Evolutionary conservation across 768 basidiomycete genomes (phyloP).

Genomic region (Sistotremastrum suecicum): DNA sequence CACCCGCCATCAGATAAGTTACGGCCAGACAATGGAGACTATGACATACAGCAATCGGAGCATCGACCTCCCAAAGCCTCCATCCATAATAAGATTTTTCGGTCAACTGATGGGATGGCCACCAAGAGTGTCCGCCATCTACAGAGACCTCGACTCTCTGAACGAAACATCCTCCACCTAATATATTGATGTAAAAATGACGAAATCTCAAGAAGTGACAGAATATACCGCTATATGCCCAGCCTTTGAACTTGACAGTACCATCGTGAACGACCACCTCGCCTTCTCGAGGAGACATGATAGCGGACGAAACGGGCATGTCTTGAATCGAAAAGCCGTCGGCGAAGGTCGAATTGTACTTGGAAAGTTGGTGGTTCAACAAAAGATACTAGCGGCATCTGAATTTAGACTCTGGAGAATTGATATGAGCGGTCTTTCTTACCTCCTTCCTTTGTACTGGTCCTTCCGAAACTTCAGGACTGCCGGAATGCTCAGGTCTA

Average conservation of each 20-base stretch:
- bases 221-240: constrained; percentile 25
- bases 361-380: constrained; percentile 24
- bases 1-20: constrained; percentile 5
- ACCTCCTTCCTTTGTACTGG: constrained; percentile 31
- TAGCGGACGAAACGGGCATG: constrained; percentile 45
- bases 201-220: too few species aligned
- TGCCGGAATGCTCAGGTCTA: constrained; percentile 29
- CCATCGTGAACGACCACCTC: constrained; percentile 35
- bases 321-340: constrained; percentile 44
- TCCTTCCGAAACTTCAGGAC: constrained; percentile 42
- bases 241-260: constrained; percentile 26
- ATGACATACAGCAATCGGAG: too few species aligned
- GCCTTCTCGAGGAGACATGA: constrained; percentile 30
- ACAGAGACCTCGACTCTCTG: constrained; percentile 40
- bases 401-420: neutral
- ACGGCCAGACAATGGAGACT: too few species aligned
- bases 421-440: constrained; percentile 16
- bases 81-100: constrained; percentile 23
- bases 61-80: constrained; percentile 36
- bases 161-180: constrained; percentile 34
- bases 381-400: neutral
- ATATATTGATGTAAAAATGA: constrained; percentile 2
- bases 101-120: neutral
- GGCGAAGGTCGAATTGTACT: constrained; percentile 37
- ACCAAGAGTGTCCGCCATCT: constrained; percentile 18